Evolutionary conservation across 2,329 filamentous ascomycete species (phyloP).

Genomic region (Balansia obtecta): DNA sequence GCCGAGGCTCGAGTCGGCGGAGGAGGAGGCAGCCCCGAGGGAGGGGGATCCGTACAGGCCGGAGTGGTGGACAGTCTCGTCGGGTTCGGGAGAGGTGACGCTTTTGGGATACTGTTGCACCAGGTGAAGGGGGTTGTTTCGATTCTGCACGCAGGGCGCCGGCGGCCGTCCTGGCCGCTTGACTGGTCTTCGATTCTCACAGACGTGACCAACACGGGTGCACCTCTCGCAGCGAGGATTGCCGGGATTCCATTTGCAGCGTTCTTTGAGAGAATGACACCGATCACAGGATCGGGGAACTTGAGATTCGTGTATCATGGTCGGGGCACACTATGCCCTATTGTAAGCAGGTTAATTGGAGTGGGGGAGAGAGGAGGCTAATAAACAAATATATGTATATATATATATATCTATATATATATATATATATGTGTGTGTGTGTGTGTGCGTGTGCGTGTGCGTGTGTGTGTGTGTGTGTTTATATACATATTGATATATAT

Average conservation of each 20-base stretch:
- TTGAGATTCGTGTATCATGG: constrained; percentile 2
- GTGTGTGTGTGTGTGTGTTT: too few relatives aligned
- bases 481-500: too few relatives aligned
- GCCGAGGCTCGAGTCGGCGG: not conserved
- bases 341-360: not conserved
- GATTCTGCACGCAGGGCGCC: not conserved
- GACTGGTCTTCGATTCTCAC: constrained; percentile 8
- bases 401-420: too few relatives aligned
- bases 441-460: too few relatives aligned
- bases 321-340: not conserved
- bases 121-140: not conserved
- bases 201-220: constrained; percentile 10
- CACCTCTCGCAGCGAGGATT: constrained; percentile 12
- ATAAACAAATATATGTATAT: not conserved
- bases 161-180: constrained; percentile 10
- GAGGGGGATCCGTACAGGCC: not conserved
- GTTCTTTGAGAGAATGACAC: constrained; percentile 15
- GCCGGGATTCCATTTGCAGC: constrained; percentile 10
- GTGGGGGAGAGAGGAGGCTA: not conserved
- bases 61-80: not conserved
- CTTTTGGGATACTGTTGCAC: not conserved
- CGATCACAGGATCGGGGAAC: constrained; percentile 12
- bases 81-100: not conserved
- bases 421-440: too few relatives aligned
- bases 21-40: not conserved